Base-by-base conservation (phyloP, 345 rosid genomes). In the thale cress (Arabidopsis thaliana) region DNA sequence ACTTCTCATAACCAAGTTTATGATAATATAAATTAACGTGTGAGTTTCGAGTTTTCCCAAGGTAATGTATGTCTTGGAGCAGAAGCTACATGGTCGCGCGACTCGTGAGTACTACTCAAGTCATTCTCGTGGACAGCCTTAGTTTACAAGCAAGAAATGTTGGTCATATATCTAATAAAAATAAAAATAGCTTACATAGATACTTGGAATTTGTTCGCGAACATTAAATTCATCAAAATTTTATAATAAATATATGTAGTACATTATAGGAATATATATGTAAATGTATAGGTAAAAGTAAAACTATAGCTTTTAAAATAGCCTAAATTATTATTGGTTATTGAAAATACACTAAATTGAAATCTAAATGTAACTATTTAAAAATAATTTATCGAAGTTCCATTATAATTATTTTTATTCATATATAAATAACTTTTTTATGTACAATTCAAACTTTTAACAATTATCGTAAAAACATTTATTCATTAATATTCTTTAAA, bases 101-200 rank as follows among this genome's bases (percentile, higher is more conserved):
- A 74, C 79, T 75, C 68, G 61, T 75, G 79, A 75, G 46, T 75
- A 50, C 55, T 67, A 75, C 73, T 67, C 73, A 75, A 75, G 61
- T 67, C 79, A 59, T 75, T 67, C 28, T 75, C 46, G 38, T 50
- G 20, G 68, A 67, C 73, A 75, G 55, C 6, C 79, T 59, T 75
- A 6, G 68, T 75, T 67, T 9, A 50, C 62, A 75, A 75, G 79
- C 79, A 67, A 67, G 68, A 48, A 49, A 67, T 75, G 73, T 75
- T 75, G 67, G 79, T 75, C 53, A 23, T 24, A 28, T 28, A 28
- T 28, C 32, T 28, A 28, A 28, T 48, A 65, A 20, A 65, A 30
- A 1, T 44, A 23, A 45, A 38, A 42, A 6, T 55, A 45, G 9
- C 8, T 64, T 32, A 40, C 14, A 30, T 12, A 63, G 14, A 37